Conservation (phyloP, 371 early-diverging fungal species). For the Apophysomyces variabilis region DNA sequence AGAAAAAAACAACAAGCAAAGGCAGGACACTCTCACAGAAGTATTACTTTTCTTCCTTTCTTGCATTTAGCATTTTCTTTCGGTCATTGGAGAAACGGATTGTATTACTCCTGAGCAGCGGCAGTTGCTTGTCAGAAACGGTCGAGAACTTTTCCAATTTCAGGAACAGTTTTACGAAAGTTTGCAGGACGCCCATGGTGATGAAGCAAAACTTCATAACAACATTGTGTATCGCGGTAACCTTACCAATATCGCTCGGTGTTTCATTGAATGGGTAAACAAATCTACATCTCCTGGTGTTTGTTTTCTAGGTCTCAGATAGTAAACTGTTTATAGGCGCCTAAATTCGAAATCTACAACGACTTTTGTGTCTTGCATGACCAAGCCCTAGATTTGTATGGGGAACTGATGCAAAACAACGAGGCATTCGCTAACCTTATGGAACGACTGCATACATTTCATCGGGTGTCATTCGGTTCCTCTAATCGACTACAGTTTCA, state of each 20-base stretch:
- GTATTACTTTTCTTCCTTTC: not conserved
- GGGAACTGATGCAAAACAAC: constrained; percentile 32
- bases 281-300: too few species aligned
- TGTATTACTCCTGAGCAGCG: constrained; percentile 25
- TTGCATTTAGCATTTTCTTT: constrained; percentile 34
- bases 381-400: constrained; percentile 34
- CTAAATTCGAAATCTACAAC: constrained; percentile 40
- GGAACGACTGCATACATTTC: constrained; percentile 30
- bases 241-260: constrained; percentile 34
- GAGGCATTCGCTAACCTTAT: constrained; percentile 26
- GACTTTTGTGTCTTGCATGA: constrained; percentile 52
- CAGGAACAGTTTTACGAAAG: constrained; percentile 29
- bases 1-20: not conserved
- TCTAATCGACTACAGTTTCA: constrained; percentile 38
- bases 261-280: constrained; percentile 46
- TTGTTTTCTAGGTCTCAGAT: too few species aligned
- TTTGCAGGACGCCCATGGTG: constrained; percentile 24
- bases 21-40: not conserved
- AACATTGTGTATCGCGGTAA: constrained; percentile 25
- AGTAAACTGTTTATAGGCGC: constrained; percentile 25
- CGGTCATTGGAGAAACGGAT: constrained; percentile 26
- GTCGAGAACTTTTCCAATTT: constrained; percentile 27
- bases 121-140: constrained; percentile 36
- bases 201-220: constrained; percentile 18
- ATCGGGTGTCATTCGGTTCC: constrained; percentile 24